Evolutionary conservation across 768 basidiomycete genomes (phyloP), one percentile per base, ranked within the genome.

Genomic region (Hypholoma fasciculare): DNA sequence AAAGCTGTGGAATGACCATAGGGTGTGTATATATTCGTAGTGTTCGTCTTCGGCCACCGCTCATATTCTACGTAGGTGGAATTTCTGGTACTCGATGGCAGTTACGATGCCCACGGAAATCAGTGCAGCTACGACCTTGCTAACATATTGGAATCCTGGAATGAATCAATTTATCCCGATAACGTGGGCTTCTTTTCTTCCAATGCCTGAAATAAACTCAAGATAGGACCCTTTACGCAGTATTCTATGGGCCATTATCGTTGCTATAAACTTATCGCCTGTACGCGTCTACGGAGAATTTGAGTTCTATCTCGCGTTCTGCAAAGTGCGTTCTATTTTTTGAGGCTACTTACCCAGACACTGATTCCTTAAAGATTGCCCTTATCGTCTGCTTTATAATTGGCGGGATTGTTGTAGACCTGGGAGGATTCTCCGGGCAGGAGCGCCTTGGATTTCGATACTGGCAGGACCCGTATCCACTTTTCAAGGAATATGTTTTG

Each of bases 261-360:
- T 63, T n/a, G 27, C 64, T 30, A 71, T 77, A 57, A 81, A 81
- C 48, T 65, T 76, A 36, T 71, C 70, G 48, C 71, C 72, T 19
- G 73, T 75, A 65, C 80, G 78, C 65, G 54, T 78, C 65, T 85
- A 81, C 58, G 84, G 83, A 16, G 78, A 79, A 63, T 71, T 78
- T 43, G 84, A 86, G 67, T 84, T 87, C 67, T 81, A 75, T 69
- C 83, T 84, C 64, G 80, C 72, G n/a, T 62, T 70, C 59, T 60
- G 63, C 46, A 70, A 69, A 62, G 69, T 70, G 30, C 17, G 60
- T 50, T 34, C 36, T n/a, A 27, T 9, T 19, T 43, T 16, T 52
- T 23, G 53, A 20, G 26, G n/a, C 37, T 20, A 19, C 34, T 42
- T n/a, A 1, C 12, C 34, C 11, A 46, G 23, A 23, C 34, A 40